Evolutionary conservation across 1,139 yeast species (phyloP).

Genomic region (Diutina rugosa): DNA sequence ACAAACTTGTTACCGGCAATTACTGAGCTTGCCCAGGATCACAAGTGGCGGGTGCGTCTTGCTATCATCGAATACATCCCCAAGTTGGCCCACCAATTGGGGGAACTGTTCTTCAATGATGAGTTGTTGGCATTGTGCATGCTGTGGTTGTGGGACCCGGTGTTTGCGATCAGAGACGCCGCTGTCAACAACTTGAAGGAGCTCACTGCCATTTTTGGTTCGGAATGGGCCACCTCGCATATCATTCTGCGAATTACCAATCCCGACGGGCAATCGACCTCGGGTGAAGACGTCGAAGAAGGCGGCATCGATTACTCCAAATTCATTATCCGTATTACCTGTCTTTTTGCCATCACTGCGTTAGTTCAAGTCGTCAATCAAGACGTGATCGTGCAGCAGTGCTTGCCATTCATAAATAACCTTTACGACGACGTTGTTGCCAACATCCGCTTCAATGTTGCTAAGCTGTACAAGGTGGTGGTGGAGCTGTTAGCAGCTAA

Average conservation of each 20-base stretch:
- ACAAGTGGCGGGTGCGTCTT: constrained; percentile 94
- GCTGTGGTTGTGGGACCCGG: constrained; percentile 98
- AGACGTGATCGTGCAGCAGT: constrained; percentile 44
- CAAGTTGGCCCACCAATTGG: constrained; percentile 87
- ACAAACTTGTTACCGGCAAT: constrained; percentile 91
- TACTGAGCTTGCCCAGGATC: constrained; percentile 90
- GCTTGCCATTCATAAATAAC: constrained; percentile 68
- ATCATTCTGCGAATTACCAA: constrained; percentile 61
- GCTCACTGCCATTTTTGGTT: constrained; percentile 78
- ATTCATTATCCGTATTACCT: constrained; percentile 85
- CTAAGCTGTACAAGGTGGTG: constrained; percentile 62
- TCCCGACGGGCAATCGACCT: constrained; percentile 9
- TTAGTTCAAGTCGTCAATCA: constrained; percentile 58
- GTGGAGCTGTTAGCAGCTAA: constrained; percentile 34
- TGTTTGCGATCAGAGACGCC: constrained; percentile 91
- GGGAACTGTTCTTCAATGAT: constrained; percentile 84
- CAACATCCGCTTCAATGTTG: constrained; percentile 88
- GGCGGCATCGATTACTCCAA: constrained; percentile 37
- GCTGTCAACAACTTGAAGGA: constrained; percentile 78
- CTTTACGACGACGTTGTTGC: constrained; percentile 77
- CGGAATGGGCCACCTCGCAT: constrained; percentile 84
- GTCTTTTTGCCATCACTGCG: constrained; percentile 76
- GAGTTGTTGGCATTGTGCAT: constrained; percentile 83
- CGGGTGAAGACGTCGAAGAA: not conserved
- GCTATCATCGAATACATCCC: constrained; percentile 98